These are phyloP conservation scores for Phyllosticta citrichinensis DNA, from an alignment of 2,329 filamentous ascomycete species.

Conservation along the genomic window DNA sequence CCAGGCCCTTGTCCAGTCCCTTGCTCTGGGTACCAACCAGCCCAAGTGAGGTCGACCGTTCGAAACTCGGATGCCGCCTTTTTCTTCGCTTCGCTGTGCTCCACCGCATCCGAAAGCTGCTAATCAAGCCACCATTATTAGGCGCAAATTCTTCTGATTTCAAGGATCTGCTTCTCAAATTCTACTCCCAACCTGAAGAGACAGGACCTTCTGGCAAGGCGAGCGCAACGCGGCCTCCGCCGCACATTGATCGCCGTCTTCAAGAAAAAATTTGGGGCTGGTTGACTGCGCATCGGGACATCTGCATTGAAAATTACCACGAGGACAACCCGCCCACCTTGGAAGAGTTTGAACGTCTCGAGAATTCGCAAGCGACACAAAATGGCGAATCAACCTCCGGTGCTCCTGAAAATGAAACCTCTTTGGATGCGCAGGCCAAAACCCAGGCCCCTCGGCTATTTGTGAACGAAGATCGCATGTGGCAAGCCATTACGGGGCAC, in stretches of 20 bases:
- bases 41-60: slow-evolving; percentile 6
- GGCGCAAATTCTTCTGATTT: slow-evolving; percentile 34
- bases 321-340: slow-evolving; percentile 10
- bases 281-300: slow-evolving; percentile 46
- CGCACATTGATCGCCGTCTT: slow-evolving; percentile 39
- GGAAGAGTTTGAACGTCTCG: slow-evolving; percentile 21
- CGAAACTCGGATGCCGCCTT: slow-evolving; percentile 7
- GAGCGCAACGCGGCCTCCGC: slow-evolving; percentile 4
- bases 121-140: slow-evolving; percentile 12
- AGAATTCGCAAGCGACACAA: slow-evolving; percentile 19
- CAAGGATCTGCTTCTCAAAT: slow-evolving; percentile 26
- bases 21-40: neutral
- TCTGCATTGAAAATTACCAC: slow-evolving; percentile 33
- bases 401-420: neutral
- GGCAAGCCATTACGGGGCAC: slow-evolving; percentile 52
- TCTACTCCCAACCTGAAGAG: slow-evolving; percentile 19
- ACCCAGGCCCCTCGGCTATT: slow-evolving; percentile 21
- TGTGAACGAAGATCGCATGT: slow-evolving; percentile 47
- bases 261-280: slow-evolving; percentile 48
- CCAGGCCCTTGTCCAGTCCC: neutral
- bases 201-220: neutral
- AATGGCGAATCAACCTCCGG: neutral
- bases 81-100: slow-evolving; percentile 5
- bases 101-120: slow-evolving; percentile 3
- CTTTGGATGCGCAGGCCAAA: neutral